These are phyloP conservation scores for Saccharomycopsis babjevae DNA, from an alignment of 805 yeast genomes.

Conservation along the genomic window DNA sequence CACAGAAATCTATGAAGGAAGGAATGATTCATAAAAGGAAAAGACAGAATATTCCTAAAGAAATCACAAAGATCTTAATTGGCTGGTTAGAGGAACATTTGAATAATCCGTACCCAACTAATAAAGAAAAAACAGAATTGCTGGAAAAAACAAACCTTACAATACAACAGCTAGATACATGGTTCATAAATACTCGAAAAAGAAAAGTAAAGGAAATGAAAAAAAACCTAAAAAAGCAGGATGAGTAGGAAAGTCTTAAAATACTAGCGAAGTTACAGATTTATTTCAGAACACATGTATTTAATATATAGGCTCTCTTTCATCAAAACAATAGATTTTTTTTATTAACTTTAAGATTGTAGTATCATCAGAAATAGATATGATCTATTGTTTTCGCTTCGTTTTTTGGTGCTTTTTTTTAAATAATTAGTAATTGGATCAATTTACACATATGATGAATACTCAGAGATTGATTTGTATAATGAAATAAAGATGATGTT, in stretches of 20 bases:
- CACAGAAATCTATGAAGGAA: not conserved
- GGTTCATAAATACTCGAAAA: constrained; percentile 84
- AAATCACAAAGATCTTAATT: constrained; percentile 63
- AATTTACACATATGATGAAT: no score
- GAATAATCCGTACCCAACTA: constrained; percentile 77
- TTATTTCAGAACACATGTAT: no score
- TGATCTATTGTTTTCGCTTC: no score
- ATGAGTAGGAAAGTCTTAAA: not conserved
- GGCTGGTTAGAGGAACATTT: constrained; percentile 66
- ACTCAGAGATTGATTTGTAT: no score
- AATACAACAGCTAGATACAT: constrained; percentile 70
- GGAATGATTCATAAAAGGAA: constrained; percentile 24
- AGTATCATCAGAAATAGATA: no score
- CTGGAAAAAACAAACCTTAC: constrained; percentile 67
- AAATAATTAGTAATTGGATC: no score
- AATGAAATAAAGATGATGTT: no score
- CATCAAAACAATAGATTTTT: no score
- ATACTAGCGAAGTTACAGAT: no score
- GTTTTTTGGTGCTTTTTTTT: no score
- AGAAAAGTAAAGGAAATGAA: constrained; percentile 48
- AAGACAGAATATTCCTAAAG: constrained; percentile 70
- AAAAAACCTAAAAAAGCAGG: constrained; percentile 22
- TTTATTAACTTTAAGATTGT: no score
- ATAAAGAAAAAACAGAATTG: constrained; percentile 60
- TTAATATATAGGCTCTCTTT: no score